These are phyloP conservation scores for Dalbergia oliveri DNA, from an alignment of 306 rosid species.

Conservation along the genomic window DNA sequence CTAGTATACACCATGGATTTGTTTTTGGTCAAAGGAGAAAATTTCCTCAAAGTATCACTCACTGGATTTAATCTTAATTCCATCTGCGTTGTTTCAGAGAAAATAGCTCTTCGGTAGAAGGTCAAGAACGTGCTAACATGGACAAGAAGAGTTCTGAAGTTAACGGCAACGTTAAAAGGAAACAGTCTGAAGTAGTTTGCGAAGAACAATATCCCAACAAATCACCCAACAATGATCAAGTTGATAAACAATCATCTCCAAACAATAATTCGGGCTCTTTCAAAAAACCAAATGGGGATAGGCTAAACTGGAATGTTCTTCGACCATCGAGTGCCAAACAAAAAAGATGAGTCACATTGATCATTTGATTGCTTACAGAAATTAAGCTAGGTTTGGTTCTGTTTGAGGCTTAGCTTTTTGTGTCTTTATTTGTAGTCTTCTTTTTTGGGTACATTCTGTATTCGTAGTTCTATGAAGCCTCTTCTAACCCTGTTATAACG, in stretches of 20 bases:
- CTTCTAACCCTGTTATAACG: background rate
- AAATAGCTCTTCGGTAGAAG: slow-evolving; percentile 56
- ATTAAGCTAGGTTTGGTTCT: slow-evolving; percentile 36
- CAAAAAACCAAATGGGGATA: slow-evolving; percentile 72
- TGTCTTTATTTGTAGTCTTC: slow-evolving; percentile 25
- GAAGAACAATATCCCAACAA: slow-evolving; percentile 61
- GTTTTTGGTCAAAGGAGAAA: background rate
- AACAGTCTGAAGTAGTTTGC: slow-evolving; percentile 55
- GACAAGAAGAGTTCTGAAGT: slow-evolving; percentile 39
- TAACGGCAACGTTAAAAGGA: slow-evolving; percentile 70
- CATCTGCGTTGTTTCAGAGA: slow-evolving; percentile 62
- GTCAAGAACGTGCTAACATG: slow-evolving; percentile 46
- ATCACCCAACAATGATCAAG: slow-evolving; percentile 62
- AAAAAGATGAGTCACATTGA: slow-evolving; percentile 50
- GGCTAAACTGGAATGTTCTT: slow-evolving; percentile 78
- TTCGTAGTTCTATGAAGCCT: background rate
- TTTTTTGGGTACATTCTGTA: slow-evolving; percentile 12
- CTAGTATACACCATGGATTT: background rate
- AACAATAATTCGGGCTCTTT: slow-evolving; percentile 61
- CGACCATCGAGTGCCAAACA: slow-evolving; percentile 64
- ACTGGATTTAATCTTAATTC: background rate
- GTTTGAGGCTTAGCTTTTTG: slow-evolving; percentile 34
- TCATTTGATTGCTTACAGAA: slow-evolving; percentile 41
- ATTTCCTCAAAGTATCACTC: background rate
- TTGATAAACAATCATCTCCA: slow-evolving; percentile 44